These are phyloP conservation scores for Linanthus parryae DNA, from an alignment of 148 eudicot genomes.

Conservation along the genomic window DNA sequence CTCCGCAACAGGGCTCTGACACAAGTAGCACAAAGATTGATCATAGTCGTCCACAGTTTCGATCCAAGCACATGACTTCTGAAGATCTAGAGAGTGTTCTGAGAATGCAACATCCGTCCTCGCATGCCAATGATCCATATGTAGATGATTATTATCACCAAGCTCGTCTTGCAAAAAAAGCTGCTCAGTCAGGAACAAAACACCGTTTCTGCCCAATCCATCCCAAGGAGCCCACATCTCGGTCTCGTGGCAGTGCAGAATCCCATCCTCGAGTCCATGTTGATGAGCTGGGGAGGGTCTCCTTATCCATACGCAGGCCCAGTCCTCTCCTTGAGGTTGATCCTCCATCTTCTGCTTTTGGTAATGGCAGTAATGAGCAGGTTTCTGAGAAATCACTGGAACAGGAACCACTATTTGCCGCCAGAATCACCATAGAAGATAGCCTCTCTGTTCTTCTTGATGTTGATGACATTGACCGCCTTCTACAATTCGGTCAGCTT, in stretches of 20 bases:
- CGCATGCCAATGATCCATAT: constrained; percentile 92
- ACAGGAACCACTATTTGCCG: constrained; percentile 95
- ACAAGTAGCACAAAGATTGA: constrained; percentile 37
- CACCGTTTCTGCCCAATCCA: constrained; percentile 77
- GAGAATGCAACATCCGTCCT: constrained; percentile 75
- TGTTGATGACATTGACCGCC: constrained; percentile 86
- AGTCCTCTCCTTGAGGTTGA: constrained; percentile 89
- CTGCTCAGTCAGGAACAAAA: constrained; percentile 52
- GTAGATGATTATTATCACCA: constrained; percentile 94
- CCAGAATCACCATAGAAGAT: constrained; percentile 87
- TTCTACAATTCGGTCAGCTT: constrained; percentile 59
- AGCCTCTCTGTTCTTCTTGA: constrained; percentile 74
- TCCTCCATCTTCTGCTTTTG: constrained; percentile 40
- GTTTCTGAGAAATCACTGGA: constrained; percentile 60
- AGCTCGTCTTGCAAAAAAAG: constrained; percentile 75
- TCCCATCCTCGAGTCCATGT: constrained; percentile 77
- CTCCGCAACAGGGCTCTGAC: constrained; percentile 52
- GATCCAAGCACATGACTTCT: constrained; percentile 78
- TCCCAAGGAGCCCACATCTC: constrained; percentile 53
- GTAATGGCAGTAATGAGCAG: constrained; percentile 36
- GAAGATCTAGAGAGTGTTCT: constrained; percentile 80
- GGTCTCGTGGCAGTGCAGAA: constrained; percentile 53
- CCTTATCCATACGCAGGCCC: constrained; percentile 83
- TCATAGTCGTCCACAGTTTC: constrained; percentile 51
- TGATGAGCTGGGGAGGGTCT: constrained; percentile 70